Conservation (phyloP, 106 monocot genomes). For the Posidonia australis region DNA sequence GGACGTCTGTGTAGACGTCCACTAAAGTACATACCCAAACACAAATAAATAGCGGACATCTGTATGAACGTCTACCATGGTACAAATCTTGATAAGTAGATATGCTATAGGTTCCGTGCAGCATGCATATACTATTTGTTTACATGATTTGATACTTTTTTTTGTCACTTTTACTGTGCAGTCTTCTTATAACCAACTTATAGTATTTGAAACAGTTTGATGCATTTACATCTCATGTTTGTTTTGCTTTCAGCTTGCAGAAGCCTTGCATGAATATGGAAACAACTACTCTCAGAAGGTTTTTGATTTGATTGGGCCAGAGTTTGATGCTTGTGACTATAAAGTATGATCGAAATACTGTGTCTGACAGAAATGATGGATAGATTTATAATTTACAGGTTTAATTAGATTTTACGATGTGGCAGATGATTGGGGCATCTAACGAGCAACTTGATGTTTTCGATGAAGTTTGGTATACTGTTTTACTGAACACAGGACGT, state of each 20-base stretch:
- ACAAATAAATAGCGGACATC: too few relatives aligned
- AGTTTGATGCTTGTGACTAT: constrained; percentile 60
- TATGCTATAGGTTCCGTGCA: too few relatives aligned
- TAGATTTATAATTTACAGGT: background rate
- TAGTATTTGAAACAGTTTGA: background rate
- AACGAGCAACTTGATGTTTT: constrained; percentile 90
- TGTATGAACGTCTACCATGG: too few relatives aligned
- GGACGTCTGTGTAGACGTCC: too few relatives aligned
- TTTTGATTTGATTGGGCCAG: constrained; percentile 55
- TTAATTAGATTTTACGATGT: background rate
- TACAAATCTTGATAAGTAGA: too few relatives aligned
- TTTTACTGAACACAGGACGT: constrained; percentile 39
- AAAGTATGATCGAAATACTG: constrained; percentile 32
- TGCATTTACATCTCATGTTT: background rate
- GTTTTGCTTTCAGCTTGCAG: constrained; percentile 45
- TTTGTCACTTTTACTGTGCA: too few relatives aligned
- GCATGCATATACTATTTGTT: too few relatives aligned
- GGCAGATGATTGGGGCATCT: constrained; percentile 77
- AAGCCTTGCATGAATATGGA: constrained; percentile 69
- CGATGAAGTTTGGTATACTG: constrained; percentile 64
- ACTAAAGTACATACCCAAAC: too few relatives aligned
- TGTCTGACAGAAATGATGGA: background rate
- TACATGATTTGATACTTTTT: too few relatives aligned
- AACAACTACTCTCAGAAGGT: constrained; percentile 40
- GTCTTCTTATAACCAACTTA: background rate